Conservation (phyloP, 139 green algal genomes). For the Picochlorum sp. region DNA sequence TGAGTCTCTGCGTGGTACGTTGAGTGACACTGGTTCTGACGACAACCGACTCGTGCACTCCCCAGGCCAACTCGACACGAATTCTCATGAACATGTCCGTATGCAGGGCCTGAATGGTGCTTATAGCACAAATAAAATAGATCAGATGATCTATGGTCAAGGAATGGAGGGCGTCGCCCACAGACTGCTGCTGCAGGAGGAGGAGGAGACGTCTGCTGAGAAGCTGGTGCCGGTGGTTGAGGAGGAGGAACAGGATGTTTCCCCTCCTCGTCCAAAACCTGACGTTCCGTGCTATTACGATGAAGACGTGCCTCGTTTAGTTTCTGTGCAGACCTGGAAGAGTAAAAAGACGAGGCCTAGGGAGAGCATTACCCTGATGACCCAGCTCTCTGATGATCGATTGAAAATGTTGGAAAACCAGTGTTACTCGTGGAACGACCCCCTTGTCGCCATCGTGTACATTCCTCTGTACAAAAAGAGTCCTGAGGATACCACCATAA, state of each 20-base stretch:
- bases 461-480: constrained; percentile 4
- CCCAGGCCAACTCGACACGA: not conserved
- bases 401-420: constrained; percentile 12
- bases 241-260: not conserved
- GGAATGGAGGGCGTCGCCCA: not conserved
- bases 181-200: too few species aligned
- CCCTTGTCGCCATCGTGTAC: constrained; percentile 8
- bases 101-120: not conserved
- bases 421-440: constrained; percentile 8
- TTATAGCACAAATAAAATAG: not conserved
- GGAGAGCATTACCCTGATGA: constrained; percentile 15
- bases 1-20: too few species aligned
- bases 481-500: not conserved
- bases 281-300: not conserved
- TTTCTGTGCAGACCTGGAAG: constrained; percentile 3
- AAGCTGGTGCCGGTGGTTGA: not conserved
- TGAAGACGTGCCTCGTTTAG: not conserved
- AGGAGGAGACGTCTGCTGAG: too few species aligned
- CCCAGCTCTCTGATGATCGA: constrained; percentile 12
- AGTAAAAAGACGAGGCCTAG: constrained; percentile 6
- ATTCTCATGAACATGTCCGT: not conserved
- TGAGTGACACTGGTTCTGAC: too few species aligned
- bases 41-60: not conserved
- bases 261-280: not conserved
- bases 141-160: not conserved